Evolutionary conservation across 257 asterid species (phyloP).

Genomic region (Cruciata laevipes): DNA sequence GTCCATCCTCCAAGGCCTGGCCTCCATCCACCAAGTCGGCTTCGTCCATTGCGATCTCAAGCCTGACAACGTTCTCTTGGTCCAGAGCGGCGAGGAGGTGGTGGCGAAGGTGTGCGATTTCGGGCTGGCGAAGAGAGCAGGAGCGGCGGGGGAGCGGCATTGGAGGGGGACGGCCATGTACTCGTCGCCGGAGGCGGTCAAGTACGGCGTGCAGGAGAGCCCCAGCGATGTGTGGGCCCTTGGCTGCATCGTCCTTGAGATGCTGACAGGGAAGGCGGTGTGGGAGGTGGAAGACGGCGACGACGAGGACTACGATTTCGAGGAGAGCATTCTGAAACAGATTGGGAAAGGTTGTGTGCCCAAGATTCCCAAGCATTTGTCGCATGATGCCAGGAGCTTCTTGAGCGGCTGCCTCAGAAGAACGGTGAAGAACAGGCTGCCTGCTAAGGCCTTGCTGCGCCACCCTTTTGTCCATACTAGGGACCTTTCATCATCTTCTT

Average conservation of each 20-base stretch:
- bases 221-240: conserved; percentile 13
- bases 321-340: conserved; percentile 6
- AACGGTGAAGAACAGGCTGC: conserved; percentile 9
- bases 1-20: conserved; percentile 7
- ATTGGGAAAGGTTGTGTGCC: conserved; percentile 11
- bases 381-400: conserved; percentile 21
- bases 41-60: conserved; percentile 2
- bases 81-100: neutral
- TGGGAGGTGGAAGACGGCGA: conserved; percentile 5
- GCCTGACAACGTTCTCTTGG: neutral
- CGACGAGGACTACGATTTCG: neutral
- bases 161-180: conserved; percentile 16
- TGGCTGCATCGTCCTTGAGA: conserved; percentile 22
- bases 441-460: conserved; percentile 22
- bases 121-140: neutral
- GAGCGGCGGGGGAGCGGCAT: neutral
- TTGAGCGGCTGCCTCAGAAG: conserved; percentile 23
- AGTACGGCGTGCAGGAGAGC: conserved; percentile 4
- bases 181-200: conserved; percentile 10
- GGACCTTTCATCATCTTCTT: neutral
- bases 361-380: conserved; percentile 13
- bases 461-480: conserved; percentile 27
- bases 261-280: conserved; percentile 16
- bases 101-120: conserved; percentile 1
- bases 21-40: neutral